Percentiles rank a stretch among this genome's conserved stretches.
These are phyloP conservation scores for Spiromastix sp. DNA, from an alignment of 2,329 filamentous ascomycete genomes.

Conservation along the genomic window DNA sequence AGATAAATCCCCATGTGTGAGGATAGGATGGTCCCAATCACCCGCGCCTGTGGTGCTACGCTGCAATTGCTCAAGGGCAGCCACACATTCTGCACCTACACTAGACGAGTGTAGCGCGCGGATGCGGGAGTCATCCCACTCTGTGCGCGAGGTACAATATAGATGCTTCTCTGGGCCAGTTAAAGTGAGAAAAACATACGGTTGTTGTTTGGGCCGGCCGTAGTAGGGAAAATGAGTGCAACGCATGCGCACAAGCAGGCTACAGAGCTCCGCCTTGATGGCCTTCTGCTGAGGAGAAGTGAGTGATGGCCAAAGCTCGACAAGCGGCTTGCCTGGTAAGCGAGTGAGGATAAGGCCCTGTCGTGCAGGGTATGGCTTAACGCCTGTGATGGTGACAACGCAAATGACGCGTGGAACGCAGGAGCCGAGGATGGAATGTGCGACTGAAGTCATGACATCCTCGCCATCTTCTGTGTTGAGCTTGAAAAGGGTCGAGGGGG, in stretches of 20 bases:
- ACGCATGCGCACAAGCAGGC: slow-evolving; percentile 11
- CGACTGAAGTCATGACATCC: slow-evolving; percentile 10
- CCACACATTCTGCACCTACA: slow-evolving; percentile 5
- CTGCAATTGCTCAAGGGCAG: slow-evolving; percentile 10
- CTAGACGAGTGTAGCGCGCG: slow-evolving; percentile 4
- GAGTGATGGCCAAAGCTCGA: slow-evolving; percentile 12
- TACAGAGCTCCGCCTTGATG: slow-evolving; percentile 9
- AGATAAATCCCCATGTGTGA: slow-evolving; percentile 11
- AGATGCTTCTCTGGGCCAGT: slow-evolving; percentile 2
- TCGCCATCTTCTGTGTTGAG: slow-evolving; percentile 8
- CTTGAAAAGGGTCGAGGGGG: slow-evolving; percentile 12
- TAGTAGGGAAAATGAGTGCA: slow-evolving; percentile 11
- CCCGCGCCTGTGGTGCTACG: slow-evolving; percentile 8
- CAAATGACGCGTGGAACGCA: slow-evolving; percentile 9
- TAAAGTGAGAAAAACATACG: slow-evolving; percentile 8
- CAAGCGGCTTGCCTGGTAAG: slow-evolving; percentile 7
- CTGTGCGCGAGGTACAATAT: slow-evolving; percentile 9
- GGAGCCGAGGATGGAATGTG: slow-evolving; percentile 10
- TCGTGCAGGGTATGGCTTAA: too few relatives aligned
- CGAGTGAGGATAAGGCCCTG: slow-evolving; percentile 10
- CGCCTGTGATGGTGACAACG: slow-evolving; percentile 3
- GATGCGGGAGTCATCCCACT: slow-evolving; percentile 13
- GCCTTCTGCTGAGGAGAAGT: slow-evolving; percentile 7
- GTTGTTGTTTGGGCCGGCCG: slow-evolving; percentile 9
- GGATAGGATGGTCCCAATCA: slow-evolving; percentile 11